A percentile compares a stretch with the other conserved stretches of the same genome.
Evolutionary conservation across 306 rosid species (phyloP).

Genomic region (Casuarina glauca): DNA sequence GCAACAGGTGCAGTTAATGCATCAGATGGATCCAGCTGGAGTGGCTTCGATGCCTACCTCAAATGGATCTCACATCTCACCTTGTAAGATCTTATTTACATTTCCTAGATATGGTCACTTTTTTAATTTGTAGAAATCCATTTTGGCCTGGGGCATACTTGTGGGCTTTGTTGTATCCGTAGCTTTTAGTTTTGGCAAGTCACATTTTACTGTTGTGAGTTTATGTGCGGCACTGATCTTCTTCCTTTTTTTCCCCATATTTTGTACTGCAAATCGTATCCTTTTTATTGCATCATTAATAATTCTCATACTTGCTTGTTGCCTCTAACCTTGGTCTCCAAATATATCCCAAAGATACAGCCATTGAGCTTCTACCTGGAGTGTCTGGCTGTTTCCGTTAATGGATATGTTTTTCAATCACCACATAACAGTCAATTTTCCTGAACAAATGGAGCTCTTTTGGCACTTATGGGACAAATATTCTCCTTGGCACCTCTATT

Average conservation of each 20-base stretch:
- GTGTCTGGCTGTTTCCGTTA: neutral
- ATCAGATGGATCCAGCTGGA: constrained; percentile 49
- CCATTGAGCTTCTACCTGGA: neutral
- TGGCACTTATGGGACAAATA: neutral
- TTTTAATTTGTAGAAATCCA: neutral
- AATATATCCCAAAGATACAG: neutral
- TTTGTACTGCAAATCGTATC: neutral
- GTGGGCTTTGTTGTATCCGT: neutral
- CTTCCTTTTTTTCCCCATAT: neutral
- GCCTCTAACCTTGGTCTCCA: neutral
- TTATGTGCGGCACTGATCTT: neutral
- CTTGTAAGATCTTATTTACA: constrained; percentile 39
- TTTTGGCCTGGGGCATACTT: neutral
- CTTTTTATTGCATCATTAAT: neutral
- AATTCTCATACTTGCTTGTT: neutral
- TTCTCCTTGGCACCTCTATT: neutral
- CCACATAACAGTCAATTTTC: neutral
- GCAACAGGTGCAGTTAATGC: constrained; percentile 69
- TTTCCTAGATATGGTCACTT: neutral
- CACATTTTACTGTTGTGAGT: neutral
- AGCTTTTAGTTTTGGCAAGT: neutral
- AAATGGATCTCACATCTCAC: constrained; percentile 65
- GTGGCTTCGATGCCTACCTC: constrained; percentile 59
- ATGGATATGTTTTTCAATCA: neutral
- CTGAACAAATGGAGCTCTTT: neutral